Conservation (phyloP, 345 rosid species). For the Pistacia atlantica region DNA sequence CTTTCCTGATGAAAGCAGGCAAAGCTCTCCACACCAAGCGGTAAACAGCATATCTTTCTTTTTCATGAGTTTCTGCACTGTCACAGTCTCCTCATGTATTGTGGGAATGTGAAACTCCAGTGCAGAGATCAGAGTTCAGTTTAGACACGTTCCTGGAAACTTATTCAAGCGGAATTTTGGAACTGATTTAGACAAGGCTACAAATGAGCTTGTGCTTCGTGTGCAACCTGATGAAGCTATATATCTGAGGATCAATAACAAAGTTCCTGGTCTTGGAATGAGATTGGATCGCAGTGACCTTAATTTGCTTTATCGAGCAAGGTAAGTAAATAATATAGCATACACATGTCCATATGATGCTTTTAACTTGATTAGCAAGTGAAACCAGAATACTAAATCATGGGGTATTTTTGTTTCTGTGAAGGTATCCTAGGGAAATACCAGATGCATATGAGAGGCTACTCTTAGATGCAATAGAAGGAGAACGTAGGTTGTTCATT, state of each 20-base stretch:
- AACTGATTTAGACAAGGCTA: constrained; percentile 76
- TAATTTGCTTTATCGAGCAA: constrained; percentile 44
- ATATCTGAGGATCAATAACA: constrained; percentile 56
- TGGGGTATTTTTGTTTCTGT: neutral
- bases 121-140: constrained; percentile 85
- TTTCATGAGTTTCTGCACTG: neutral
- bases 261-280: constrained; percentile 59
- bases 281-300: constrained; percentile 52
- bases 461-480: constrained; percentile 48
- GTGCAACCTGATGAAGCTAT: constrained; percentile 59
- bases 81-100: neutral
- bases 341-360: neutral
- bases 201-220: constrained; percentile 80
- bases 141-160: constrained; percentile 90
- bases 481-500: constrained; percentile 46
- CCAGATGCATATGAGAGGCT: constrained; percentile 61
- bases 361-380: neutral
- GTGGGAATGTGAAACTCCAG: constrained; percentile 33
- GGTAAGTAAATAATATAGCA: constrained; percentile 31
- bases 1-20: constrained; percentile 92
- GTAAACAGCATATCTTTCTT: constrained; percentile 28
- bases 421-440: constrained; percentile 41
- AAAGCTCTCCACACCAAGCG: constrained; percentile 85
- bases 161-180: constrained; percentile 43
- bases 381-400: neutral